phyloP scores from a whole-genome alignment of 352 stramenopile species.

The Globisporangium alternatum region DNA sequence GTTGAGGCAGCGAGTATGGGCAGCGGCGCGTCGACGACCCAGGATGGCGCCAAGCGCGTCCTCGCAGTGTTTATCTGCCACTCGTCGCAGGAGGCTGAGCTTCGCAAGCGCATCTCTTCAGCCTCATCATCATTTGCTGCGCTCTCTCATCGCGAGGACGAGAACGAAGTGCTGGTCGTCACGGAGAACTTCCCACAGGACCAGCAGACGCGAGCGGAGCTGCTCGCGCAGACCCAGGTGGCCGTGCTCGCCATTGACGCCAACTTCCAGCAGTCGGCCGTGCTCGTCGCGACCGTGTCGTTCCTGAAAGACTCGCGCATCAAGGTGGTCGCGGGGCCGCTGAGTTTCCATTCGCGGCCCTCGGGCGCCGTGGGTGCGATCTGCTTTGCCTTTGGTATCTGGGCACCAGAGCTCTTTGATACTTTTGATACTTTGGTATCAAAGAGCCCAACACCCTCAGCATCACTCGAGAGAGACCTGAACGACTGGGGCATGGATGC shows the following conservation, averaged over 20 bases:
- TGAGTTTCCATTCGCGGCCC: slow-evolving; percentile 39
- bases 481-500: background rate
- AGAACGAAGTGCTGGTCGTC: slow-evolving; percentile 26
- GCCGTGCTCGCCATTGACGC: slow-evolving; percentile 40
- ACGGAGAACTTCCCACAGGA: slow-evolving; percentile 38
- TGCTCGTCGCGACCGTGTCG: slow-evolving; percentile 42
- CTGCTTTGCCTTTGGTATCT: slow-evolving; percentile 41
- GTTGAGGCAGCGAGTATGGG: slow-evolving; percentile 16
- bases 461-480: background rate
- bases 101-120: slow-evolving; percentile 16
- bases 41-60: background rate
- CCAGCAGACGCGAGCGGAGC: slow-evolving; percentile 24
- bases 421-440: slow-evolving; percentile 5
- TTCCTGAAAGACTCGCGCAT: slow-evolving; percentile 51
- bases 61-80: slow-evolving; percentile 28
- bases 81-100: slow-evolving; percentile 13
- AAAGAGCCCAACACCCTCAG: background rate
- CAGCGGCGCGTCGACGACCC: slow-evolving; percentile 22
- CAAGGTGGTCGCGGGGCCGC: slow-evolving; percentile 29
- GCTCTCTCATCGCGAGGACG: background rate
- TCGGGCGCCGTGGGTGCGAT: slow-evolving; percentile 45
- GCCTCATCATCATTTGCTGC: background rate
- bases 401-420: slow-evolving; percentile 34
- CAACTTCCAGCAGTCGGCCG: slow-evolving; percentile 30
- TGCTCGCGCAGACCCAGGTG: slow-evolving; percentile 25